phyloP scores from a whole-genome alignment of 805 yeast genomes.

The Teunomyces panamensis region DNA sequence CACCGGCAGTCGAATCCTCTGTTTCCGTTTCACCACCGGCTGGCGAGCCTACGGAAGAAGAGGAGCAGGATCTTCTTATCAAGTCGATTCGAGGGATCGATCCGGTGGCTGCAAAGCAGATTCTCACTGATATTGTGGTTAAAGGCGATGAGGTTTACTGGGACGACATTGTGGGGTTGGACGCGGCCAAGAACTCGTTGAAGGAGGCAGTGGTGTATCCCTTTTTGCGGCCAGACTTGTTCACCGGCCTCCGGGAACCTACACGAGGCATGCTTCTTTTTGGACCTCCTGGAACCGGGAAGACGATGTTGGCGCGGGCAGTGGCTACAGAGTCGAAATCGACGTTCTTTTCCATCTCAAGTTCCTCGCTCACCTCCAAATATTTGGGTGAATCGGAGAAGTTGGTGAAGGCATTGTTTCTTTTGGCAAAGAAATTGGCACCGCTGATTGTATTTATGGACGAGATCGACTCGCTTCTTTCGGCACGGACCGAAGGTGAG shows the following conservation, averaged over 20 bases:
- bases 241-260: conserved; percentile 88
- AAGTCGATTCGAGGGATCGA: conserved; percentile 70
- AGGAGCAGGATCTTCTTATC: conserved; percentile 28
- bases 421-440: conserved; percentile 77
- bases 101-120: conserved; percentile 72
- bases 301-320: conserved; percentile 94
- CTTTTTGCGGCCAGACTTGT: conserved; percentile 87
- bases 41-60: conserved; percentile 21
- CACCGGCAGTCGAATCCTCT: not conserved
- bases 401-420: conserved; percentile 82
- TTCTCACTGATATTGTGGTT: conserved; percentile 81
- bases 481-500: conserved; percentile 73
- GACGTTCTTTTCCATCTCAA: conserved; percentile 87
- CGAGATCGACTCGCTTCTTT: conserved; percentile 88
- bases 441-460: conserved; percentile 95
- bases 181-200: conserved; percentile 79
- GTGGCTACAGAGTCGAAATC: conserved; percentile 94
- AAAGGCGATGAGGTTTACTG: conserved; percentile 89
- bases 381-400: conserved; percentile 93
- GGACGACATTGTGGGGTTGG: conserved; percentile 94
- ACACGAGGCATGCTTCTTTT: conserved; percentile 93
- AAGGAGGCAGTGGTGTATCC: conserved; percentile 97
- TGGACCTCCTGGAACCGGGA: conserved; percentile 99
- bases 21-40: not conserved
- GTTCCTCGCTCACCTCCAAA: conserved; percentile 85